Evolutionary conservation across 108 stramenopile species (phyloP), one percentile per base, ranked within the genome.

Genomic region (Poteriospumella lacustris): DNA sequence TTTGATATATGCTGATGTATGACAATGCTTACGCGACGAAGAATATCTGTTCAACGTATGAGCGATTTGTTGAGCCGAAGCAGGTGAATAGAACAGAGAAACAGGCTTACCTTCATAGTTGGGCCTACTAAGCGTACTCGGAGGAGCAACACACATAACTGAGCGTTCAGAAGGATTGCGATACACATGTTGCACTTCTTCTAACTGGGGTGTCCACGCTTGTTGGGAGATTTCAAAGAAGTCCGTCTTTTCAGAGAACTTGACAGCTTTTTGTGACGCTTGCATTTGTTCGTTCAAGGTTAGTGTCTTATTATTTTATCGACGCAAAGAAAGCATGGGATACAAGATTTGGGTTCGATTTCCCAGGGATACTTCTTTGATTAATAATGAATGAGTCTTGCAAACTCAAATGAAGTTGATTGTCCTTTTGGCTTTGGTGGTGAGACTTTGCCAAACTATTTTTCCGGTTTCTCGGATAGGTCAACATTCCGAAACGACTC

Each of bases 1-100:
- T 5, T 73, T 73, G 38, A 28, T 12, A 73, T 73, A 56, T 73
- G 70, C 9, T 73, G 12, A 24, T 73, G 70, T 5, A 73, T 52
- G 28, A 73, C 70, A 12, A 73, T 34, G 24, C 44, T 52, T 33
- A 73, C 70, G 28, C 70, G 36, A 5, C 36, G 26, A 15, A 73
- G 41, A 29, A 73, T 73, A 24, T 73, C 70, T 64, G 36, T 24
- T 19, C 19, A 19, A 56, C 24, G n/a, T 56, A 56, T 56, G 24
- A 24, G 24, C 15, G 15, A 19, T 56, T 56, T 19, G 15, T 56
- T 64, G 12, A 64, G 60, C 5, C 60, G 36, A 64, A 31, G 28
- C 28, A 33, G 36, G 36, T 34, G 5, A 64, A 12, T 64, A 64
- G 3, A 19, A 12, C 15, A 64, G 36, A 64, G 36, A 31, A 64